Percentiles rank a stretch among this genome's conserved stretches.
Evolutionary conservation across 2,329 filamentous ascomycete genomes (phyloP).

Genomic region (Podosphaera fusca): DNA sequence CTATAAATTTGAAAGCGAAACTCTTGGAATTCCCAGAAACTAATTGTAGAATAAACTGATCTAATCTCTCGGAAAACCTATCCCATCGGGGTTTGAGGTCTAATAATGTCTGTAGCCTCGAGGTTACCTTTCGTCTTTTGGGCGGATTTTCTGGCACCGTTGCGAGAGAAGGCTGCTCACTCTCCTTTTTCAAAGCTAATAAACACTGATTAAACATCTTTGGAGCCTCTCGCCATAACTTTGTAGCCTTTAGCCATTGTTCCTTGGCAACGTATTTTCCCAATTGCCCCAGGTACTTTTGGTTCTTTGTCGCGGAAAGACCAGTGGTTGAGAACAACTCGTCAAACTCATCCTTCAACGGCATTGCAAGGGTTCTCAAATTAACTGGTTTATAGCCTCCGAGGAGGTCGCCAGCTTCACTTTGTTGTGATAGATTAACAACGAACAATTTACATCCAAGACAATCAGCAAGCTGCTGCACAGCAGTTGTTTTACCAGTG

Average conservation of each 20-base stretch:
- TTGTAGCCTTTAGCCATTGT: conserved; percentile 71
- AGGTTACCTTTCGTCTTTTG: conserved; percentile 44
- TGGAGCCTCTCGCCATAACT: conserved; percentile 71
- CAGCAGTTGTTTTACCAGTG: conserved; percentile 90
- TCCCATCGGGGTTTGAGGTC: conserved; percentile 51
- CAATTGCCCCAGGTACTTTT: conserved; percentile 62
- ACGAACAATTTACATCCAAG: conserved; percentile 72
- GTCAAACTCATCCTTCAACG: conserved; percentile 83
- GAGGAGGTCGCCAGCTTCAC: conserved; percentile 83
- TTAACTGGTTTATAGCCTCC: conserved; percentile 95
- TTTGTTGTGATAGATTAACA: conserved; percentile 94
- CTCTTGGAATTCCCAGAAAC: conserved; percentile 39
- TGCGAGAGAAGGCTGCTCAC: conserved; percentile 10
- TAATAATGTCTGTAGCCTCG: conserved; percentile 39
- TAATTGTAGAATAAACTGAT: conserved; percentile 61
- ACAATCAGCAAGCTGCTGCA: conserved; percentile 72
- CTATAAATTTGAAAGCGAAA: conserved; percentile 88
- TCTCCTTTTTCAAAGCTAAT: conserved; percentile 26
- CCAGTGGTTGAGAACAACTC: conserved; percentile 64
- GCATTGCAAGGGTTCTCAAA: conserved; percentile 64
- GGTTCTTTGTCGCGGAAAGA: conserved; percentile 72
- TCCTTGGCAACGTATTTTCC: conserved; percentile 57
- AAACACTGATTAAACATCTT: conserved; percentile 63
- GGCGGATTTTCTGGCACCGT: conserved; percentile 33
- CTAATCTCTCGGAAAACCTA: conserved; percentile 48